Evolutionary conservation across 257 asterid species (phyloP).

Genomic region (Fraxinus excelsior): DNA sequence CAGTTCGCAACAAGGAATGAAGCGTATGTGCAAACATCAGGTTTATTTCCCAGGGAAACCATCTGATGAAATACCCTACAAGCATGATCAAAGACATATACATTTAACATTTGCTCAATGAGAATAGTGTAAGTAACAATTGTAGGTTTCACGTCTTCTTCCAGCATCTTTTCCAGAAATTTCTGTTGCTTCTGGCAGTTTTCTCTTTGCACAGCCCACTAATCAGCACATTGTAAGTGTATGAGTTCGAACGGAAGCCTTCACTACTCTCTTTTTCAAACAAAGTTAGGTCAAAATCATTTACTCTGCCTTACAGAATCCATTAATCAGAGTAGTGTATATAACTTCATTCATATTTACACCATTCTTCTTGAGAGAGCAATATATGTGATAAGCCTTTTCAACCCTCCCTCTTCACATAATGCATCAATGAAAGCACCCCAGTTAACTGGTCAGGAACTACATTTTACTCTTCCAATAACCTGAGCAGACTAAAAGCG

Average conservation of each 20-base stretch:
- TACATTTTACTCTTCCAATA: slow-evolving; percentile 60
- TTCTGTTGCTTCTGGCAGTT: slow-evolving; percentile 48
- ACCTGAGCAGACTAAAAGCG: slow-evolving; percentile 60
- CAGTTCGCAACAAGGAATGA: slow-evolving; percentile 71
- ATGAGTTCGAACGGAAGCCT: slow-evolving; percentile 48
- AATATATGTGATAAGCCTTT: slow-evolving; percentile 49
- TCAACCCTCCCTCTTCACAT: slow-evolving; percentile 59
- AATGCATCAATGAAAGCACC: slow-evolving; percentile 59
- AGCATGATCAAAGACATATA: slow-evolving; percentile 57
- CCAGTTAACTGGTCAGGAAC: slow-evolving; percentile 64
- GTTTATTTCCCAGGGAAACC: slow-evolving; percentile 52
- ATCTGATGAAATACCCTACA: slow-evolving; percentile 46
- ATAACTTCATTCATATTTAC: slow-evolving; percentile 47
- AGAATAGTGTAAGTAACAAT: slow-evolving; percentile 57
- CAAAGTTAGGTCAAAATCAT: slow-evolving; percentile 51
- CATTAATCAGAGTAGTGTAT: slow-evolving; percentile 61
- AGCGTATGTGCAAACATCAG: slow-evolving; percentile 76
- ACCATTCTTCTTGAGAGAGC: slow-evolving; percentile 54
- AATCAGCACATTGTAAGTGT: slow-evolving; percentile 65
- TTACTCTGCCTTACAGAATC: slow-evolving; percentile 54
- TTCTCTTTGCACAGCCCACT: slow-evolving; percentile 60
- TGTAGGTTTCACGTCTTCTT: slow-evolving; percentile 52
- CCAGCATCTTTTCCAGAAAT: slow-evolving; percentile 53
- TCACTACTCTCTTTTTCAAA: slow-evolving; percentile 55
- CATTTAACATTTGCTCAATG: slow-evolving; percentile 63